These are phyloP conservation scores for Kwoniella newhampshirensis DNA, from an alignment of 768 basidiomycete genomes.

Conservation along the genomic window DNA sequence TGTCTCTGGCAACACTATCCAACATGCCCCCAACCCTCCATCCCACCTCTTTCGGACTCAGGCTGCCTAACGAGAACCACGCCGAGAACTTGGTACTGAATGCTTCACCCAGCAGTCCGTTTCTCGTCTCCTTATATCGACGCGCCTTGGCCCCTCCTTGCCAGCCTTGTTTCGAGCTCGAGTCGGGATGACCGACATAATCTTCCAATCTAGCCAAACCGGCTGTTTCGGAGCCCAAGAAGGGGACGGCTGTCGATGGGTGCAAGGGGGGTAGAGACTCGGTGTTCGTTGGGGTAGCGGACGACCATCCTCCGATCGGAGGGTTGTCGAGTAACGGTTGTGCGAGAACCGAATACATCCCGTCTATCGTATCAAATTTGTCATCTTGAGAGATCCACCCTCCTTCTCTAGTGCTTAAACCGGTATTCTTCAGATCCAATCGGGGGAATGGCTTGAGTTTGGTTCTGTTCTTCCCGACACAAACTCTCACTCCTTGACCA, in stretches of 20 bases:
- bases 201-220: constrained; percentile 51
- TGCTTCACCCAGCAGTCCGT: constrained; percentile 55
- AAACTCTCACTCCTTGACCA: constrained; percentile 14
- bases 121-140: constrained; percentile 55
- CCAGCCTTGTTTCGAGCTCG: constrained; percentile 19
- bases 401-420: constrained; percentile 7
- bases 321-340: constrained; percentile 45
- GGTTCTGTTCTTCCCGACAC: constrained; percentile 14
- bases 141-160: constrained; percentile 39
- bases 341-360: constrained; percentile 32
- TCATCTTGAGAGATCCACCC: constrained; percentile 24
- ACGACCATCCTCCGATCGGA: constrained; percentile 40
- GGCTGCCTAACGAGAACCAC: constrained; percentile 53
- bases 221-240: constrained; percentile 48
- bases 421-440: constrained; percentile 13
- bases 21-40: constrained; percentile 45
- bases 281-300: background rate
- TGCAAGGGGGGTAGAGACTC: constrained; percentile 21
- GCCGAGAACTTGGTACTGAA: constrained; percentile 57
- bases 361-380: constrained; percentile 24
- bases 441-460: constrained; percentile 48
- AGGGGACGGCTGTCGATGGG: constrained; percentile 50
- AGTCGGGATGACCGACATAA: constrained; percentile 47
- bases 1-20: constrained; percentile 38
- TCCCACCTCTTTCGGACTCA: constrained; percentile 46